Conservation (phyloP, 2,329 filamentous ascomycete species). For the Talaromyces sp. region DNA sequence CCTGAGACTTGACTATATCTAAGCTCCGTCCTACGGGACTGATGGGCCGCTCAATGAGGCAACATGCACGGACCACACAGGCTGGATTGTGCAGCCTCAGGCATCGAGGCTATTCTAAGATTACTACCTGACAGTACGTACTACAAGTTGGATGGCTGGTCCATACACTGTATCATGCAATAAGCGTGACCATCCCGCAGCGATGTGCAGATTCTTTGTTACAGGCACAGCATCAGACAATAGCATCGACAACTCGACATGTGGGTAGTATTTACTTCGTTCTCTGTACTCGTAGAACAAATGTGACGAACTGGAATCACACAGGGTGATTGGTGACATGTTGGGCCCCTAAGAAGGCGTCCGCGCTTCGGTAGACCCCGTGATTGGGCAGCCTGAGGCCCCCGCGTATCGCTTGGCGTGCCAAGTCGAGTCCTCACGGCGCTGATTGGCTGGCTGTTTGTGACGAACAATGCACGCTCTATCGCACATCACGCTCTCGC, state of each 20-base stretch:
- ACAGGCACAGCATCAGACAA: not conserved
- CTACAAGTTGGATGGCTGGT: not conserved
- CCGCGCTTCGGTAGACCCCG: slow-evolving; percentile 9
- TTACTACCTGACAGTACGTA: no score
- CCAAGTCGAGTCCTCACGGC: not conserved
- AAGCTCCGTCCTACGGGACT: not conserved
- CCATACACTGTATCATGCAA: not conserved
- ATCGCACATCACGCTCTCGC: not conserved
- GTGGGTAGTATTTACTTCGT: no score
- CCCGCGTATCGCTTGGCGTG: not conserved
- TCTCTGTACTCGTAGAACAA: no score
- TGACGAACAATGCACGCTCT: slow-evolving; percentile 12
- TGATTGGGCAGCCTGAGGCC: slow-evolving; percentile 9
- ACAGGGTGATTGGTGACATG: not conserved
- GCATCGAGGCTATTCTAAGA: not conserved
- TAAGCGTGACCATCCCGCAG: slow-evolving; percentile 2
- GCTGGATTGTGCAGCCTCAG: not conserved
- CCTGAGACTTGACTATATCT: not conserved
- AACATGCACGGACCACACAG: not conserved
- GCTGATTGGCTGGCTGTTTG: slow-evolving; percentile 7
- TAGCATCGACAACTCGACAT: not conserved
- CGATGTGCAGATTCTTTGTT: not conserved
- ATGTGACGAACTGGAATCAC: not conserved
- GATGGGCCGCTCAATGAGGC: not conserved
- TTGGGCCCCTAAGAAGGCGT: not conserved